Evolutionary conservation across 2,329 filamentous ascomycete species (phyloP).

Genomic region (Penicillium brevicompactum): DNA sequence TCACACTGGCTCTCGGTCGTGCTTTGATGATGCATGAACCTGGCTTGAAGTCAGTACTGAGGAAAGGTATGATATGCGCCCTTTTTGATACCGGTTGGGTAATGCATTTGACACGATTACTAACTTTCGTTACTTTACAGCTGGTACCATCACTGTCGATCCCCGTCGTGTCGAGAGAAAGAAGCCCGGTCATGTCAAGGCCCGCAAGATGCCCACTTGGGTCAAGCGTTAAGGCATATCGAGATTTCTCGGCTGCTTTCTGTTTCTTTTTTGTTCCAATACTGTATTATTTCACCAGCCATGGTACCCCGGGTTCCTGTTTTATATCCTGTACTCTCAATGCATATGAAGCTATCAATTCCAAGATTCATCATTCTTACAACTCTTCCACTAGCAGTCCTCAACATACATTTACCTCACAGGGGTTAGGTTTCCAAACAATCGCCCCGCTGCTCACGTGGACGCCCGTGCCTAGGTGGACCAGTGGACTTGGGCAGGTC

Average conservation of each 20-base stretch:
- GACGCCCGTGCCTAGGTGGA: no score
- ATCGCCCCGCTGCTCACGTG: no score
- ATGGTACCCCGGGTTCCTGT: conserved; percentile 25
- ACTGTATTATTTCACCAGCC: conserved; percentile 30
- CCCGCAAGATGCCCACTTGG: conserved; percentile 97
- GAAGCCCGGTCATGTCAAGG: conserved; percentile 95
- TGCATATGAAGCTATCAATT: conserved; percentile 26
- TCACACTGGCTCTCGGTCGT: conserved; percentile 86
- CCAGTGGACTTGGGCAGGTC: no score
- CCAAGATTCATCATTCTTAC: conserved; percentile 3
- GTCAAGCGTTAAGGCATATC: conserved; percentile 69
- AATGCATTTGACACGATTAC: conserved; percentile 5
- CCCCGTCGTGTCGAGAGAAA: conserved; percentile 93
- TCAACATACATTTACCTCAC: no score
- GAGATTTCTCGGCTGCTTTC: conserved; percentile 11
- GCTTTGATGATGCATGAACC: conserved; percentile 90
- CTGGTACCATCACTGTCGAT: conserved; percentile 90
- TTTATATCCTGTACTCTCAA: conserved; percentile 34
- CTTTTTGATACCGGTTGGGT: background rate
- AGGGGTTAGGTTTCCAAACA: no score
- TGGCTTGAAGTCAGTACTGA: conserved; percentile 79
- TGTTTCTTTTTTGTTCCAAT: conserved; percentile 27
- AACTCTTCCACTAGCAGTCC: background rate
- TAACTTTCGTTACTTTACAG: conserved; percentile 52
- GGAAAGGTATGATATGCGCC: conserved; percentile 71